phyloP scores from a whole-genome alignment of 2,329 filamentous ascomycete genomes.

The Fusarium sp. region DNA sequence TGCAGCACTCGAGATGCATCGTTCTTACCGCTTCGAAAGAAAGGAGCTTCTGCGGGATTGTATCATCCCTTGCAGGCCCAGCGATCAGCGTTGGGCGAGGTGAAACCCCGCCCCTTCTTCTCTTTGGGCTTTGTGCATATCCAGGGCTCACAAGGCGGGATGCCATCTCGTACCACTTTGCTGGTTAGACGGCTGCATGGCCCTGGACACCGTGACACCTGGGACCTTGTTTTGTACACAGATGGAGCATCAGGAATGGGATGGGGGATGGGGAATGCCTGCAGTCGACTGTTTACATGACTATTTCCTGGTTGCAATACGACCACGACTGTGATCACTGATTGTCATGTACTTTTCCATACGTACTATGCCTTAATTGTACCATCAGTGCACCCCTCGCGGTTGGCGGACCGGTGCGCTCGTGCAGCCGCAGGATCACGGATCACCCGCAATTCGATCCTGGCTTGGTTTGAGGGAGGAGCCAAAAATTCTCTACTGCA shows the following conservation, averaged over 20 bases:
- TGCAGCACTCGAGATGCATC: conserved; percentile 2
- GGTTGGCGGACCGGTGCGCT: conserved; percentile 49
- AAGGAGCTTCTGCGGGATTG: conserved; percentile 17
- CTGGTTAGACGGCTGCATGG: conserved; percentile 31
- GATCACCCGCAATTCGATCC: conserved; percentile 44
- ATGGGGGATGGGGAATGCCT: background rate
- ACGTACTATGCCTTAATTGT: background rate
- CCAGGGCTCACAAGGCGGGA: conserved; percentile 27
- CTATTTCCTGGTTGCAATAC: conserved; percentile 1
- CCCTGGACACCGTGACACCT: conserved; percentile 11
- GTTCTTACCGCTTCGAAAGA: background rate
- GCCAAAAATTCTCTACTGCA: conserved; percentile 14
- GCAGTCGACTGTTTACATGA: background rate
- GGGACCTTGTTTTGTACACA: conserved; percentile 1
- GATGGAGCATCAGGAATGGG: background rate
- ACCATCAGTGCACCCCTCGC: conserved; percentile 21
- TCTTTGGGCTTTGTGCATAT: conserved; percentile 36
- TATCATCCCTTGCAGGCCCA: conserved; percentile 34
- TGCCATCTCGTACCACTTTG: conserved; percentile 38
- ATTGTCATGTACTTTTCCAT: background rate
- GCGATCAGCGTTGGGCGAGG: conserved; percentile 32
- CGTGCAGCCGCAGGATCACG: conserved; percentile 48
- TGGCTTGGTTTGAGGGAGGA: conserved; percentile 27
- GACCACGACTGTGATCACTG: background rate
- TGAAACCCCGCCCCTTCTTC: conserved; percentile 34